phyloP scores from a whole-genome alignment of 2,329 filamentous ascomycete genomes.

The Thermoascus crustaceus region DNA sequence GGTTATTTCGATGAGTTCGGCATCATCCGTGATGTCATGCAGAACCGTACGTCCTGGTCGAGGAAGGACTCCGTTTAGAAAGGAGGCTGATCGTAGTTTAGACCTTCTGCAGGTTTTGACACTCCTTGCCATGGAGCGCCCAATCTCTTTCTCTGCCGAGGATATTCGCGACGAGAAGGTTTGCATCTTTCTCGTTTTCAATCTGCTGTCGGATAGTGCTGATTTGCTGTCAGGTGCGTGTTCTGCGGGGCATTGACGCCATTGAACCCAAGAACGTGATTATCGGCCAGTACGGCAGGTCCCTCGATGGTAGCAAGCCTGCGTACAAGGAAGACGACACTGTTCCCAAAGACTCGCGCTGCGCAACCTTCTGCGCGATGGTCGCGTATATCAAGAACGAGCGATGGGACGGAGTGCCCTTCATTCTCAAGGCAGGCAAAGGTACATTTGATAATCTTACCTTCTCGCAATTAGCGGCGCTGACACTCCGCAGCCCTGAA shows the following conservation, averaged over 20 bases:
- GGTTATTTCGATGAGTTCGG: conserved; percentile 99
- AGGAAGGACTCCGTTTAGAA: too few species aligned
- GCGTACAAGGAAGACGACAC: conserved; percentile 98
- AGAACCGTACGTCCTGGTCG: conserved; percentile 71
- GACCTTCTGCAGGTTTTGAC: conserved; percentile 92
- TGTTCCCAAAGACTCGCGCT: conserved; percentile 92
- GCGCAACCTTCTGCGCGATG: conserved; percentile 95
- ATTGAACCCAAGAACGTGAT: conserved; percentile 99
- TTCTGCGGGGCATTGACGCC: conserved; percentile 82
- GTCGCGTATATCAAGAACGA: conserved; percentile 99
- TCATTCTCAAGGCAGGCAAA: conserved; percentile 99
- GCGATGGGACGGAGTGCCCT: conserved; percentile 97
- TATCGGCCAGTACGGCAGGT: conserved; percentile 96
- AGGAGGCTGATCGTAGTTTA: conserved; percentile 19
- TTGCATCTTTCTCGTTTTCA: background rate
- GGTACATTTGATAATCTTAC: conserved; percentile 25
- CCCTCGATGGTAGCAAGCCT: conserved; percentile 90
- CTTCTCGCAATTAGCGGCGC: conserved; percentile 1
- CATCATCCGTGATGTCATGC: conserved; percentile 99
- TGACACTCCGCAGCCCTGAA: conserved; percentile 59
- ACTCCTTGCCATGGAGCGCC: conserved; percentile 93
- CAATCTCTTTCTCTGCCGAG: conserved; percentile 95
- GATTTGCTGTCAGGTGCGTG: conserved; percentile 56
- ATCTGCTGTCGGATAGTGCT: conserved; percentile 4
- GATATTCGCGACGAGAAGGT: conserved; percentile 96